Evolutionary conservation across 2,329 filamentous ascomycete species (phyloP).

Genomic region (Dryadomyces quercivorus): DNA sequence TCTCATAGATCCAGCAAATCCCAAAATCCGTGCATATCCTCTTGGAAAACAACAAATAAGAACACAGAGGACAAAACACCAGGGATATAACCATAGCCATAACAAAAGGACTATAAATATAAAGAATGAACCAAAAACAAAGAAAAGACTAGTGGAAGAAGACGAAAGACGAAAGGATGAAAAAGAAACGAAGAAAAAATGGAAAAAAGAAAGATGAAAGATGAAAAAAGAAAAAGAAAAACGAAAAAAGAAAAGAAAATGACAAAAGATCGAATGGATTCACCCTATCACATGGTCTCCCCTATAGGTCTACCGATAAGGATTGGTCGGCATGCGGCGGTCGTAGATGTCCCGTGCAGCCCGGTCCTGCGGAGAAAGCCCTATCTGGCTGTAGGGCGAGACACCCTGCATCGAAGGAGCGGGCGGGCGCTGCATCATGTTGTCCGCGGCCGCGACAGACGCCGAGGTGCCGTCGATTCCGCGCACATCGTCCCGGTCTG

Average conservation of each 20-base stretch:
- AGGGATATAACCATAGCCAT: too few relatives aligned
- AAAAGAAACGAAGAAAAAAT: not conserved
- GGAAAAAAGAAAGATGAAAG: too few relatives aligned
- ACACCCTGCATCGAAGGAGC: not conserved
- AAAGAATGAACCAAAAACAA: not conserved
- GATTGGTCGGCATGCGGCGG: not conserved
- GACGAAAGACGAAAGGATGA: not conserved
- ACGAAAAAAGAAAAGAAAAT: not conserved
- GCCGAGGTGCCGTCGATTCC: not conserved
- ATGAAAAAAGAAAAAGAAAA: not conserved
- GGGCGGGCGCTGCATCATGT: not conserved
- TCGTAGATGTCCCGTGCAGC: not conserved
- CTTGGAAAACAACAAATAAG: not conserved
- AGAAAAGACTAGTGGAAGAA: not conserved
- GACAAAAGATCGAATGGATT: not conserved
- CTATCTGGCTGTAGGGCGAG: not conserved
- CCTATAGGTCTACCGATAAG: not conserved
- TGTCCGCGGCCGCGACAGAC: not conserved
- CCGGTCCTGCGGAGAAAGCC: not conserved
- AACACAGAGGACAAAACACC: not conserved
- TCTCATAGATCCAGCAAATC: not conserved
- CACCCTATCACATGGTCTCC: too few relatives aligned
- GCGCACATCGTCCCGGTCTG: not conserved
- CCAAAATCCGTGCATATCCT: not conserved
- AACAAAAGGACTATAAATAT: not conserved